Base-by-base conservation (phyloP, 1,139 yeast genomes). In the Candida glucosophila region DNA sequence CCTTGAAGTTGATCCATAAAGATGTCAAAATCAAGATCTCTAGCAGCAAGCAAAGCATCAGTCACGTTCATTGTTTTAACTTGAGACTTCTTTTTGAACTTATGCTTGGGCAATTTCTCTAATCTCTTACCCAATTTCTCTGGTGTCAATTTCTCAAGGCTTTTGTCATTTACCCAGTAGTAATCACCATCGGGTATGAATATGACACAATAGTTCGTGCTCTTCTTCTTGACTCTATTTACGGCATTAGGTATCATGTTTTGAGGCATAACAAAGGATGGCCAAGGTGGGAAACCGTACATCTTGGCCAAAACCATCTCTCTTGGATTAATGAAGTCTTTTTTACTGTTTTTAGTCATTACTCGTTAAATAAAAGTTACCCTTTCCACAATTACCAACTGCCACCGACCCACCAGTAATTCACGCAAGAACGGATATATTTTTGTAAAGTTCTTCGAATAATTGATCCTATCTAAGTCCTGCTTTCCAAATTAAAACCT, bases 271-370 rank as follows among this genome's bases (percentile, higher is more conserved):
- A 64, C 61, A 34, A 62, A 64, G 11, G 67, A 60, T 7, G 71
- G 71, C 71, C 71, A 64, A 16, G 66, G 63, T 1, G 68, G 65
- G 37, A 56, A 64, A 23, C 69, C 66, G 16, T 59, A 55, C 70
- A 64, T 63, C 39, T 64, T 64, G 29, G 70, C 67, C 35, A 60
- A 45, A 8, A 64, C 69, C 41, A 59, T 44, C 24, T 55, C 60
- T 31, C 50, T 54, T 13, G 66, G 53, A 20, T 44, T 42, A 30
- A 52, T 21, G 36, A 33, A 19, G 27, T 29, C 26, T 35, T 33
- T 19, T 30, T 32, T 8, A 41, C 25, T 28, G 36, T 44, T 35
- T 43, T 52, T 22, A 56, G 58, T 13, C n/a, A n/a, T n/a, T n/a
- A n/a, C n/a, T n/a, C n/a, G n/a, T n/a, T n/a, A n/a, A n/a, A n/a